Percentiles rank a stretch among this genome's conserved stretches.
Evolutionary conservation across 768 basidiomycete species (phyloP).

Genomic region (Agaricus blazei): DNA sequence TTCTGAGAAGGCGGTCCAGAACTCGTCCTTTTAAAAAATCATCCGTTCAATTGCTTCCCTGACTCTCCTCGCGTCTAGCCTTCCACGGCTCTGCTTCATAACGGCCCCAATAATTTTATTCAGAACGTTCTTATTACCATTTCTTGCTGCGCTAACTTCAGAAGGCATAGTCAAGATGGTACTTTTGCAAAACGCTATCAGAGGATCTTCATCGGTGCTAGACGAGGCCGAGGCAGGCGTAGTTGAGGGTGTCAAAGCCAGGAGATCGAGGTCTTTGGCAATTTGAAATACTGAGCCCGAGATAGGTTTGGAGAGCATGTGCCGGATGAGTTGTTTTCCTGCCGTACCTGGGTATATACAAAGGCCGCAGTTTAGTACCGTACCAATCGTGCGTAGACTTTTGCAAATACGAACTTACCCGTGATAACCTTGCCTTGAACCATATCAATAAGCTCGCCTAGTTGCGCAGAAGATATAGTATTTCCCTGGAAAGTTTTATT

Average conservation of each 20-base stretch:
- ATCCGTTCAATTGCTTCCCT: constrained; percentile 21
- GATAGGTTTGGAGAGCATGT: constrained; percentile 51
- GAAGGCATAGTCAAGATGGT: constrained; percentile 62
- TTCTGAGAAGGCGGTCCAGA: neutral
- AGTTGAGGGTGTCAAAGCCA: constrained; percentile 27
- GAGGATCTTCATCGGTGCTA: constrained; percentile 21
- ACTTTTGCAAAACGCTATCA: constrained; percentile 53
- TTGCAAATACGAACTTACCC: constrained; percentile 33
- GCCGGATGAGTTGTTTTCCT: constrained; percentile 70
- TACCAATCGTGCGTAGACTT: neutral
- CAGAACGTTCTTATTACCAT: constrained; percentile 71
- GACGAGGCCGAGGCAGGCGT: constrained; percentile 12
- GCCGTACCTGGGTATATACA: constrained; percentile 51
- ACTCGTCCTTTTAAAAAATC: neutral
- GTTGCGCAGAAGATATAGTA: constrained; percentile 51
- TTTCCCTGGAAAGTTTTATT: constrained; percentile 54
- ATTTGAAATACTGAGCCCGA: constrained; percentile 32
- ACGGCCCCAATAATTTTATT: constrained; percentile 82
- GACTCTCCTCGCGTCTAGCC: constrained; percentile 66
- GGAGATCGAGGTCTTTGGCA: constrained; percentile 45
- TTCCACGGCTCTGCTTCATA: constrained; percentile 77
- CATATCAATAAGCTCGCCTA: constrained; percentile 77
- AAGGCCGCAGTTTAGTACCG: neutral
- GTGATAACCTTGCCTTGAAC: constrained; percentile 66
- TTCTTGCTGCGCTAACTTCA: constrained; percentile 59